Base-by-base conservation (phyloP, 2,329 filamentous ascomycete species). In the Scorias spongiosa region DNA sequence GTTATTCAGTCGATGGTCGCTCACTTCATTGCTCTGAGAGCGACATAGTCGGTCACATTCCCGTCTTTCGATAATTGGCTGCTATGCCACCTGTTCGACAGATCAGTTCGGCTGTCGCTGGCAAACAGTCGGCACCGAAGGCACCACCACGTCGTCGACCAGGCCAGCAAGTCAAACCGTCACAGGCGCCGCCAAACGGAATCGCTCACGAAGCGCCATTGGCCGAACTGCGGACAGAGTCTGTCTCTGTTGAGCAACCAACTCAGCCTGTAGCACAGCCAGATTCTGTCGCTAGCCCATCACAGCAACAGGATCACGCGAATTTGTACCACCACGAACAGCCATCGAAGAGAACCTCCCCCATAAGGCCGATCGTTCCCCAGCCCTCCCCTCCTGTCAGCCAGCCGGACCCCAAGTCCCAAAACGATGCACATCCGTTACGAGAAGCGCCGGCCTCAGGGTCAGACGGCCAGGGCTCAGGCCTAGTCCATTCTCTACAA, bases 21-120 rank as follows among this genome's bases (percentile, higher is more conserved):
- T n/a, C n/a, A 26, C 20, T 26, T 26, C 20, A 26, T 26, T 26
- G 3, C 7, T 7, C 20, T 26, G 20, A 26, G 20, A 26, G 20
- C 4, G 4, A 26, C 20, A 26, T 26, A 26, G 20, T 26, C 7
- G 20, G 20, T 26, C 20, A 26, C 20, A 7, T 26, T 26, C 7
- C 4, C 20, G 20, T 26, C 20, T 26, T 26, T 26, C 20, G 7
- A 7, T 26, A 26, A 26, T 7, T 7, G 7, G 20, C 20, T 26
- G 32, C 15, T 5, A 36, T 36, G 32, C 32, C 32, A 9, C 12
- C 32, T 36, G 15, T 36, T 12, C 32, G 15, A 15, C 32, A 36
- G 32, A 72, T 71, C 47, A 73, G 69, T 53, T 75, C 72, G 44
- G 70, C 67, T 37, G 71, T 74, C 49, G 63, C 65, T 14, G 64